These are phyloP conservation scores for Schizophyllum amplum DNA, from an alignment of 1,284 basidiomycete species.

Conservation along the genomic window DNA sequence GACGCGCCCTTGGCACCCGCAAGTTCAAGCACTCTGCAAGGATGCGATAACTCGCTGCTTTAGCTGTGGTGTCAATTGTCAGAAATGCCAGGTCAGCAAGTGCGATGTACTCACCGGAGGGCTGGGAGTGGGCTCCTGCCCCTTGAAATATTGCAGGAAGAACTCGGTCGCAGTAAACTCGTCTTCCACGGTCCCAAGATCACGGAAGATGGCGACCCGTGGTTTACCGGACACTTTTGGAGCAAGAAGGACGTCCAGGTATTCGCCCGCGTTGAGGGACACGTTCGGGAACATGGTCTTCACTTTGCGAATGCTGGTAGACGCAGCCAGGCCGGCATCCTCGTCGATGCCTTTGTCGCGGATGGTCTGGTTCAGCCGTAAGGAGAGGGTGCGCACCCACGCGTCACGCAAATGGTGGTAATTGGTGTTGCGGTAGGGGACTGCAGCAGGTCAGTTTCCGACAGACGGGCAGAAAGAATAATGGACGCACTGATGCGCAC, in stretches of 20 bases:
- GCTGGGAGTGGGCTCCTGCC: slow-evolving; percentile 55
- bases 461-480: background rate
- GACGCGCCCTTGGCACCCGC: too few relatives aligned
- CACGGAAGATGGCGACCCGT: slow-evolving; percentile 58
- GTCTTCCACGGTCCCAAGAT: slow-evolving; percentile 61
- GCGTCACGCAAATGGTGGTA: slow-evolving; percentile 82
- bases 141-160: slow-evolving; percentile 57
- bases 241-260: slow-evolving; percentile 62
- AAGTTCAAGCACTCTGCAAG: background rate
- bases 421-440: slow-evolving; percentile 76
- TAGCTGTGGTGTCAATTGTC: background rate
- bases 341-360: slow-evolving; percentile 41
- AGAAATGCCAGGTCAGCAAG: background rate
- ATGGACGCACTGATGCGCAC: slow-evolving; percentile 56
- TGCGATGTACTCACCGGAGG: slow-evolving; percentile 46
- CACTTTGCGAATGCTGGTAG: slow-evolving; percentile 60
- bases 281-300: slow-evolving; percentile 71
- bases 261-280: slow-evolving; percentile 52
- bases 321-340: slow-evolving; percentile 47
- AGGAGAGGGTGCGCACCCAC: slow-evolving; percentile 70
- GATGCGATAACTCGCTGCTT: background rate
- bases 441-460: slow-evolving; percentile 27
- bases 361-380: slow-evolving; percentile 49
- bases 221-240: slow-evolving; percentile 42
- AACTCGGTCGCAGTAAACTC: slow-evolving; percentile 72